These are phyloP conservation scores for Penicillium cataractarum DNA, from an alignment of 495 filamentous ascomycete species.

Conservation along the genomic window DNA sequence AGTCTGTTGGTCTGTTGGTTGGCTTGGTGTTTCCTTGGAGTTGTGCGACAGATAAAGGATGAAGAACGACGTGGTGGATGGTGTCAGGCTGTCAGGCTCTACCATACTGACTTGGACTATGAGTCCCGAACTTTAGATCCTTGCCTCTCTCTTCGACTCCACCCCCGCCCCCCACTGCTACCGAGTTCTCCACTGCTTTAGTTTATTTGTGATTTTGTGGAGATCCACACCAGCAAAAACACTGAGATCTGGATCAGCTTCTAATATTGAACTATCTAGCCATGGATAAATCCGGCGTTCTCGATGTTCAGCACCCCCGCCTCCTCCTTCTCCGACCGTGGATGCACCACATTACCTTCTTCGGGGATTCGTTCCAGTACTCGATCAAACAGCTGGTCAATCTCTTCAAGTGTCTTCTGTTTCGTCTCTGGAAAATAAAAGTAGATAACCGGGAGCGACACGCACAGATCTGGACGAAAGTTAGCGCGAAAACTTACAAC, in stretches of 20 bases:
- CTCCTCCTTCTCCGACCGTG: slow-evolving; percentile 21
- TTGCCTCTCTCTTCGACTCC: neutral
- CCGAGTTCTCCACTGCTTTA: slow-evolving; percentile 15
- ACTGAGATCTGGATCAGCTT: neutral
- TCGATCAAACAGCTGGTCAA: slow-evolving; percentile 58
- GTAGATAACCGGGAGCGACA: slow-evolving; percentile 47
- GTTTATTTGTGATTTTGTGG: slow-evolving; percentile 6
- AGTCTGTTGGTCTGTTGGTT: neutral
- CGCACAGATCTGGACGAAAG: slow-evolving; percentile 35
- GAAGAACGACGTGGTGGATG: neutral
- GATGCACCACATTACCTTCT: slow-evolving; percentile 36
- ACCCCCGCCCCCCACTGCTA: slow-evolving; percentile 4
- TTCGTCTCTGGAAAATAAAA: slow-evolving; percentile 62
- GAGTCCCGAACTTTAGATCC: no score
- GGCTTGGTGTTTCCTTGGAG: neutral
- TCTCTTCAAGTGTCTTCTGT: slow-evolving; percentile 58
- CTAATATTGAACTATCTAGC: neutral
- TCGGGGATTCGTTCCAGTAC: slow-evolving; percentile 29
- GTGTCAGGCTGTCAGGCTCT: neutral
- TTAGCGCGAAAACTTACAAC: slow-evolving; percentile 10
- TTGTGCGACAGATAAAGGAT: neutral
- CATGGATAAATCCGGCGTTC: neutral
- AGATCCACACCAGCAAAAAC: neutral
- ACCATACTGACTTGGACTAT: no score
- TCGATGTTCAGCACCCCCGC: slow-evolving; percentile 24